Percentiles rank a stretch among this genome's conserved stretches.
Conservation (phyloP, 2,329 filamentous ascomycete species). For the Trichophyton equinum region DNA sequence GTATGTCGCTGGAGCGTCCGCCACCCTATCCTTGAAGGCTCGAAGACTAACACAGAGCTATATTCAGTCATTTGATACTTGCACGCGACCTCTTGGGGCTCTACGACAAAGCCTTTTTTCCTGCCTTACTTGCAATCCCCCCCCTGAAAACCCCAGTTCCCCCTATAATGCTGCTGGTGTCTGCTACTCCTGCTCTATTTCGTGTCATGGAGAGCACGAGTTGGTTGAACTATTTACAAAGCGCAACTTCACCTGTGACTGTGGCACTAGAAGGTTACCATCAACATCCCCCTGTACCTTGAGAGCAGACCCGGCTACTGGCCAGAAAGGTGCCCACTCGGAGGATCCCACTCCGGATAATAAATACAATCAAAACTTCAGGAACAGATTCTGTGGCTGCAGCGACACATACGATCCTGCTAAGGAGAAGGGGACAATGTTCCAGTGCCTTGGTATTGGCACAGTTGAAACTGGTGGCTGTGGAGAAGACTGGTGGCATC, state of each 20-base stretch:
- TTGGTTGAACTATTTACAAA: constrained; percentile 95
- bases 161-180: constrained; percentile 65
- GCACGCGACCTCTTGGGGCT: constrained; percentile 78
- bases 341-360: constrained; percentile 60
- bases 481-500: constrained; percentile 96
- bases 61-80: constrained; percentile 73
- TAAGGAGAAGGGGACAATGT: constrained; percentile 93
- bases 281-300: constrained; percentile 60
- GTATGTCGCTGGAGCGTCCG: constrained; percentile 35
- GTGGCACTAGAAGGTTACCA: constrained; percentile 71
- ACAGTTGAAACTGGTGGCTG: constrained; percentile 72
- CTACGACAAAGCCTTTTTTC: constrained; percentile 83
- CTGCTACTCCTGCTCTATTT: constrained; percentile 93
- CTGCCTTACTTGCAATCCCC: constrained; percentile 84
- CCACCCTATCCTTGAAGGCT: constrained; percentile 1
- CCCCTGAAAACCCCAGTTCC: constrained; percentile 41
- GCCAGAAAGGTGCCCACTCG: constrained; percentile 65
- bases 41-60: constrained; percentile 9
- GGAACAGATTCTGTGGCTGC: constrained; percentile 85
- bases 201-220: constrained; percentile 88
- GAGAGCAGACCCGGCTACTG: constrained; percentile 59
- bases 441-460: constrained; percentile 82
- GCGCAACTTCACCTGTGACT: constrained; percentile 92
- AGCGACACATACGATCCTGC: constrained; percentile 76
- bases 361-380: constrained; percentile 91